phyloP scores from a whole-genome alignment of 305 asterid species.

The Fraxinus albicans region DNA sequence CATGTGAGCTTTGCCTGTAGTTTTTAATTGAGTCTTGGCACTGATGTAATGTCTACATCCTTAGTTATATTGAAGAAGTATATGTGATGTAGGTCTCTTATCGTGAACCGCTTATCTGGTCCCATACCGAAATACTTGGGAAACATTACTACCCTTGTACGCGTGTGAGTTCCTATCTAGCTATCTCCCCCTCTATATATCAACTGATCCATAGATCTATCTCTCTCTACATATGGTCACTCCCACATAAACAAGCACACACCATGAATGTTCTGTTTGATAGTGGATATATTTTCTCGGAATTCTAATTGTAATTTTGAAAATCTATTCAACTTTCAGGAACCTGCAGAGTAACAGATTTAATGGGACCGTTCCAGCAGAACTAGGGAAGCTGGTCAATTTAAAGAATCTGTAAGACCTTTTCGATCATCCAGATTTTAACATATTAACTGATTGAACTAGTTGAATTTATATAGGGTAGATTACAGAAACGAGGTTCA shows the following conservation, averaged over 20 bases:
- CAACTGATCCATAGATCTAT: background rate
- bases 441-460: background rate
- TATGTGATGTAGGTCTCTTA: slow-evolving; percentile 36
- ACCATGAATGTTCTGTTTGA: background rate
- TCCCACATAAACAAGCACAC: background rate
- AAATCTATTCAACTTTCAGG: slow-evolving; percentile 32
- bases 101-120: slow-evolving; percentile 56
- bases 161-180: slow-evolving; percentile 32
- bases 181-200: background rate
- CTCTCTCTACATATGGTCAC: background rate
- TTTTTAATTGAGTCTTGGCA: background rate
- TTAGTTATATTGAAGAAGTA: background rate
- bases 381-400: slow-evolving; percentile 57
- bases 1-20: slow-evolving; percentile 34
- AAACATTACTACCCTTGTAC: slow-evolving; percentile 41
- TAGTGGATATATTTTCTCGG: background rate
- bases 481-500: background rate
- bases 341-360: slow-evolving; percentile 49
- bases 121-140: slow-evolving; percentile 58
- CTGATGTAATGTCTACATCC: background rate
- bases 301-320: background rate
- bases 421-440: background rate
- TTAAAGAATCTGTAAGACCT: slow-evolving; percentile 45
- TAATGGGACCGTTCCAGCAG: slow-evolving; percentile 45
- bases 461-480: background rate